Percentiles rank a stretch among this genome's conserved stretches.
Evolutionary conservation across 495 filamentous ascomycete species (phyloP).

Genomic region (Baudoinia panamericana): DNA sequence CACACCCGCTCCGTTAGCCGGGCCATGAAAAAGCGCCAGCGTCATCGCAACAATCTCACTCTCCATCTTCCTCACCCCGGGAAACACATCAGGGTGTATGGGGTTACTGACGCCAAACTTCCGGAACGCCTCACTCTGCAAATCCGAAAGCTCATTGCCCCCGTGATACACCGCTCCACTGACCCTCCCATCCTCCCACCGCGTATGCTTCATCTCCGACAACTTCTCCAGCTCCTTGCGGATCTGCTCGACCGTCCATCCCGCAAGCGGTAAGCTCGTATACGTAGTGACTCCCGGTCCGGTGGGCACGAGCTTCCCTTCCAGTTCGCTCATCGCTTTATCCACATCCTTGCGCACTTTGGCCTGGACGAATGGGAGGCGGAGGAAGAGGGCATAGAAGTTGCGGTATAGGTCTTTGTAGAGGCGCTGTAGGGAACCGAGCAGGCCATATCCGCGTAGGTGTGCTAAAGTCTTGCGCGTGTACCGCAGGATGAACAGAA

Average conservation of each 20-base stretch:
- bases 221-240: constrained; percentile 67
- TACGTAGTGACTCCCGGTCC: constrained; percentile 63
- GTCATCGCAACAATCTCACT: constrained; percentile 96
- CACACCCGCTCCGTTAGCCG: constrained; percentile 61
- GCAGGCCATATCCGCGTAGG: constrained; percentile 73
- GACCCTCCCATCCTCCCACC: constrained; percentile 92
- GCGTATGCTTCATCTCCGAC: constrained; percentile 76
- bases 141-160: constrained; percentile 63
- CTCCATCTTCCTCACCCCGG: constrained; percentile 97
- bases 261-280: constrained; percentile 67
- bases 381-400: constrained; percentile 75
- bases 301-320: constrained; percentile 63
- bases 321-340: constrained; percentile 60
- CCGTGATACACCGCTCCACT: constrained; percentile 96
- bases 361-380: constrained; percentile 66
- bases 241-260: constrained; percentile 68
- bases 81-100: constrained; percentile 98
- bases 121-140: constrained; percentile 85
- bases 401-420: constrained; percentile 56
- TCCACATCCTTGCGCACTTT: constrained; percentile 71
- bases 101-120: constrained; percentile 94
- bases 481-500: constrained; percentile 79
- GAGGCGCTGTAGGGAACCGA: constrained; percentile 62
- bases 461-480: constrained; percentile 67
- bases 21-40: constrained; percentile 82